These are phyloP conservation scores for Pyrus communis DNA, from an alignment of 306 rosid species.

Conservation along the genomic window DNA sequence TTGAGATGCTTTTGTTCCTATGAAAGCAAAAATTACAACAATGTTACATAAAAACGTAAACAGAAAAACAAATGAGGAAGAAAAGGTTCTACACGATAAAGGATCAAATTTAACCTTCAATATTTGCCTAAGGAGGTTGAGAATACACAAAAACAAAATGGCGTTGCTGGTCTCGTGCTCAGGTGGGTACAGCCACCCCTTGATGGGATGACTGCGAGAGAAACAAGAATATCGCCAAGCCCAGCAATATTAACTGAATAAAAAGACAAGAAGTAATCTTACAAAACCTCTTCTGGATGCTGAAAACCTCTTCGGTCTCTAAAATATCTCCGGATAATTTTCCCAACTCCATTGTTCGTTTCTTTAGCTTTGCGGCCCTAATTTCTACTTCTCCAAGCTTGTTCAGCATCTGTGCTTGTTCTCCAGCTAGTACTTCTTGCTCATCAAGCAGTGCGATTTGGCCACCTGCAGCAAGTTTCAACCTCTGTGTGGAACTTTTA, in stretches of 20 bases:
- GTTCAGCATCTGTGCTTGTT: slow-evolving; percentile 39
- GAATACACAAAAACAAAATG: slow-evolving; percentile 30
- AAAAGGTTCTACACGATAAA: not conserved
- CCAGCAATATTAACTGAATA: slow-evolving; percentile 46
- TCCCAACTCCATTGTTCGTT: slow-evolving; percentile 47
- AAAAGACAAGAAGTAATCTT: slow-evolving; percentile 50
- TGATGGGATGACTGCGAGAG: slow-evolving; percentile 37
- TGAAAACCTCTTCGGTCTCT: slow-evolving; percentile 44
- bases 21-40: slow-evolving; percentile 12
- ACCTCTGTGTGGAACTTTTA: slow-evolving; percentile 28
- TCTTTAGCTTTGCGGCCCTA: slow-evolving; percentile 47
- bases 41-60: slow-evolving; percentile 14
- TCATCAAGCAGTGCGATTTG: slow-evolving; percentile 36
- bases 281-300: slow-evolving; percentile 45
- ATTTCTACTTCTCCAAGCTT: slow-evolving; percentile 41
- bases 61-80: not conserved
- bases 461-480: slow-evolving; percentile 30
- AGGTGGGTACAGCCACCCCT: slow-evolving; percentile 71
- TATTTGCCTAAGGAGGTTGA: slow-evolving; percentile 3
- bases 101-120: not conserved
- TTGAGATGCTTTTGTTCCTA: slow-evolving; percentile 1
- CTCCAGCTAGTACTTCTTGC: slow-evolving; percentile 42
- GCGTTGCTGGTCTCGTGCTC: slow-evolving; percentile 16
- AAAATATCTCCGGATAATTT: slow-evolving; percentile 37
- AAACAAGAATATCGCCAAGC: slow-evolving; percentile 37